Conservation (phyloP, 139 green algal genomes). For the Prasinococcaceae sp. region DNA sequence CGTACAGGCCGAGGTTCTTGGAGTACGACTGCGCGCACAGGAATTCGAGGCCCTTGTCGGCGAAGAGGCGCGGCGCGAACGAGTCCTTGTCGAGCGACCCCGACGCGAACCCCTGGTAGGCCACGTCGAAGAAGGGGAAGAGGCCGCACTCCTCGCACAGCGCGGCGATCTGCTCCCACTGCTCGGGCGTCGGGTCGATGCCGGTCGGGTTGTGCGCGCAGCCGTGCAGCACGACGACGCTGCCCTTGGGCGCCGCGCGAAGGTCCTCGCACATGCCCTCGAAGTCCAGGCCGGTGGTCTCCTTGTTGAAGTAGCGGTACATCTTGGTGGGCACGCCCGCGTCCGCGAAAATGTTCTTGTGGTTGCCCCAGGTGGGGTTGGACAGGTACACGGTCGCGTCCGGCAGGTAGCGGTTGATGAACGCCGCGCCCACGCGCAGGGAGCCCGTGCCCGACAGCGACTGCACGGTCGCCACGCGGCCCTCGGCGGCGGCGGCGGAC, state of each 20-base stretch:
- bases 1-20: conserved; percentile 98
- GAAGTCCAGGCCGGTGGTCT: conserved; percentile 88
- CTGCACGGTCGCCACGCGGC: conserved; percentile 55
- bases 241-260: conserved; percentile 61
- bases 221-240: conserved; percentile 84
- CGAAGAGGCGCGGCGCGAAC: conserved; percentile 73
- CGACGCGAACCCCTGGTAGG: conserved; percentile 75
- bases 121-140: conserved; percentile 94
- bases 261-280: conserved; percentile 77
- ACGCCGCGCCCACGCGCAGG: conserved; percentile 75
- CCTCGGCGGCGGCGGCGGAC: conserved; percentile 29
- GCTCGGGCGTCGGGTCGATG: conserved; percentile 84
- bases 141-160: conserved; percentile 52
- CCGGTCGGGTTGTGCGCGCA: conserved; percentile 98
- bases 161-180: conserved; percentile 85
- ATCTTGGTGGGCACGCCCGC: conserved; percentile 68
- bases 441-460: conserved; percentile 85
- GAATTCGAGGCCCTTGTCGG: conserved; percentile 69
- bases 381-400: conserved; percentile 54
- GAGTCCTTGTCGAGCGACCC: conserved; percentile 85
- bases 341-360: conserved; percentile 88
- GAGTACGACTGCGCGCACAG: conserved; percentile 65
- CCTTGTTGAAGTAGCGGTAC: conserved; percentile 91
- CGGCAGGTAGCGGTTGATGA: conserved; percentile 71
- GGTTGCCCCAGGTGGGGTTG: conserved; percentile 88